Evolutionary conservation across 2,329 filamentous ascomycete species (phyloP).

Genomic region (Colletotrichum gloeosporioides): DNA sequence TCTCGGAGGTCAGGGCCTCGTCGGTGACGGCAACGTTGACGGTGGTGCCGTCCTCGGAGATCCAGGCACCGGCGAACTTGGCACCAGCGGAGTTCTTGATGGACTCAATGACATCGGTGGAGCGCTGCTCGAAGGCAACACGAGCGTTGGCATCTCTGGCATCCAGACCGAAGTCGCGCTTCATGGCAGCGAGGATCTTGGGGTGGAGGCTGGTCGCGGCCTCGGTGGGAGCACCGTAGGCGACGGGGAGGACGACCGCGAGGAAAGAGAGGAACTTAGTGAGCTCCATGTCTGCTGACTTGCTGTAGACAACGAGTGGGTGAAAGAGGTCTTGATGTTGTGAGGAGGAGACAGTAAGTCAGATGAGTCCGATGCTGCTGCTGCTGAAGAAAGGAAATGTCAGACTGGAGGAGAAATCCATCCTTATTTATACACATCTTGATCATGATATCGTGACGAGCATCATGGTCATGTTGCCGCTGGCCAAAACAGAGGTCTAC

Average conservation of each 20-base stretch:
- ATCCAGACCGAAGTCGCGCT: slow-evolving; percentile 45
- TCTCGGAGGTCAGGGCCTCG: slow-evolving; percentile 37
- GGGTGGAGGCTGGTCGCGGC: slow-evolving; percentile 41
- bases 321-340: neutral
- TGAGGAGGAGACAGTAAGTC: neutral
- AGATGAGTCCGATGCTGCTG: neutral
- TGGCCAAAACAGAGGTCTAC: neutral
- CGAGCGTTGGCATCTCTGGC: slow-evolving; percentile 40
- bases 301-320: slow-evolving; percentile 25
- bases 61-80: slow-evolving; percentile 44
- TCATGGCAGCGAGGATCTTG: slow-evolving; percentile 45
- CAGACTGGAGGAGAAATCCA: neutral
- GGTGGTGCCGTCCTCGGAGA: slow-evolving; percentile 35
- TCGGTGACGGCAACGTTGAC: slow-evolving; percentile 43
- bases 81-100: slow-evolving; percentile 33
- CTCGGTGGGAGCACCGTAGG: slow-evolving; percentile 42
- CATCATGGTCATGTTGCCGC: neutral
- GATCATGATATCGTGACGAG: neutral
- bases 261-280: slow-evolving; percentile 41
- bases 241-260: slow-evolving; percentile 42
- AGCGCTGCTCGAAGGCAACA: slow-evolving; percentile 40
- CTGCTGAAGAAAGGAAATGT: neutral
- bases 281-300: slow-evolving; percentile 38
- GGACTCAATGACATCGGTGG: slow-evolving; percentile 41
- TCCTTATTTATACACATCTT: slow-evolving; percentile 2